Evolutionary conservation across 1,139 yeast species (phyloP).

Genomic region (Geotrichum aggregatum): DNA sequence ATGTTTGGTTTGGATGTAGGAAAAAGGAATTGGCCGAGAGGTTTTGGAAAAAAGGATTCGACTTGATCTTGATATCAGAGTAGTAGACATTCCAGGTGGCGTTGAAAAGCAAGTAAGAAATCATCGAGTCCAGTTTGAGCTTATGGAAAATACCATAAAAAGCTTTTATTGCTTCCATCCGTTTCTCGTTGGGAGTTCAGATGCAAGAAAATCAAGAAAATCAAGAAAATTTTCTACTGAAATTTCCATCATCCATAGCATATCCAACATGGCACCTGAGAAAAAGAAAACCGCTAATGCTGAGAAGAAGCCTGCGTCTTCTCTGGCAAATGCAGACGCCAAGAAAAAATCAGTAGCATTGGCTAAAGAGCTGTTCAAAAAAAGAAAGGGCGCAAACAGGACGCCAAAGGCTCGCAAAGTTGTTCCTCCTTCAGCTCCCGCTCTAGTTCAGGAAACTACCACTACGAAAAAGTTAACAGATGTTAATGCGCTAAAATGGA

Average conservation of each 20-base stretch:
- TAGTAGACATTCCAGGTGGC: background rate
- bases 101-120: background rate
- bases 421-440: background rate
- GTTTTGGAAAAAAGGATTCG: background rate
- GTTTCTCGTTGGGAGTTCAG: constrained; percentile 2
- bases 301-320: background rate
- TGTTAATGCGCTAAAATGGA: constrained; percentile 53
- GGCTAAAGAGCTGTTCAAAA: background rate
- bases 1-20: background rate
- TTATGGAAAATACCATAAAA: too few species aligned
- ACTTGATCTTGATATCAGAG: too few species aligned
- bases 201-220: too few species aligned
- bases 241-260: background rate
- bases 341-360: background rate
- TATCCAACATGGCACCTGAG: constrained; percentile 6
- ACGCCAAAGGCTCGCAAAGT: background rate
- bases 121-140: too few species aligned
- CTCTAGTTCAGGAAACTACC: background rate
- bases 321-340: background rate
- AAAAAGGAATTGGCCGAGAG: background rate
- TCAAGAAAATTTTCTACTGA: background rate
- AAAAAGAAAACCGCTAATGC: background rate
- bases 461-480: constrained; percentile 12
- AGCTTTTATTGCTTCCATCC: too few species aligned
- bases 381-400: background rate